Base-by-base conservation (phyloP, 2,329 filamentous ascomycete genomes). In the Stachybotrys elegans region DNA sequence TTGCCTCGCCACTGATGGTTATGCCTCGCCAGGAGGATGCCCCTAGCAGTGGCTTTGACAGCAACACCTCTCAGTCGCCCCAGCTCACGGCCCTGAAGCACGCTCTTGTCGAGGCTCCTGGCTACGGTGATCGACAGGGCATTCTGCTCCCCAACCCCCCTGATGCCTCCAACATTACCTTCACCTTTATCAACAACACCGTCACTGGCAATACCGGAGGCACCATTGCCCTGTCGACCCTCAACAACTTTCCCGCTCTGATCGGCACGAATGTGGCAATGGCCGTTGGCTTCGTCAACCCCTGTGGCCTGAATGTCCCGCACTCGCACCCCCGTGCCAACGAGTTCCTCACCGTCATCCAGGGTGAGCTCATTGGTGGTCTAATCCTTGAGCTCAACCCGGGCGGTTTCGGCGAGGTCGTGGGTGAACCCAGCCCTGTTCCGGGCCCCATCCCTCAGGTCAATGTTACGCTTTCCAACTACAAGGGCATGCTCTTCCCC, bases 291-390 rank as follows among this genome's bases (percentile, higher is more conserved):
- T 71, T 69, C 56, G 55, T 73, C 46, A 65, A 65, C 35, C 62
- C 56, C 37, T 73, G 69, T 55, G 70, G 66, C 39, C 66, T 73
- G 50, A 71, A 70, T 55, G 70, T 64, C 6, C 68, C 66, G 5
- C 69, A 71, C 55, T 55, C 60, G 5, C 69, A 71, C 50, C 67
- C 67, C 17, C 66, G 69, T 31, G 61, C 60, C 29, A 60, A 60
- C 37, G 67, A 72, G 54, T 62, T 70, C 46, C 62, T 68, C 35
- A 63, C 68, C 47, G 61, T 70, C 44, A 60, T 66, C 16, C 46
- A 61, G 34, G 69, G 68, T 16, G 51, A 48, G 12, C 52, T 71
- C 23, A 54, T 64, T 22, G 61, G 62, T 5, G 60, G 63, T 22
- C 64, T 70, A 48, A 52, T 67, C 6, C 59, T 63, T 17, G 68